Percentiles rank a stretch among this genome's conserved stretches.
Conservation (phyloP, 1,284 basidiomycete species). For the Pholiota adiposa region DNA sequence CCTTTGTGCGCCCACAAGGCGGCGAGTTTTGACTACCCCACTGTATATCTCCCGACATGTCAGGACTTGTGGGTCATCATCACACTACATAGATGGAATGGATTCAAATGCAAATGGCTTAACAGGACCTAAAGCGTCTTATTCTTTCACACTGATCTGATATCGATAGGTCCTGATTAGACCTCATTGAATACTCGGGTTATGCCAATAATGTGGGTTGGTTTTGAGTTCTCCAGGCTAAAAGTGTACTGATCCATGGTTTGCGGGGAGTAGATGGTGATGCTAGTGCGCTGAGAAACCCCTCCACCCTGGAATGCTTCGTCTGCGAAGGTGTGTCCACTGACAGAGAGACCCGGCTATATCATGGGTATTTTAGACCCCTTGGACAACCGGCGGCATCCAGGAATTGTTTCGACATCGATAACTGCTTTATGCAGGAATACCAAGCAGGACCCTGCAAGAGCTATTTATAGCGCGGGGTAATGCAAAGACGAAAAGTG, state of each 20-base stretch:
- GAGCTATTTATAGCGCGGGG: not conserved
- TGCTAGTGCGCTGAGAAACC: not conserved
- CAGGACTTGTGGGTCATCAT: conserved; percentile 4
- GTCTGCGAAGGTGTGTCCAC: not conserved
- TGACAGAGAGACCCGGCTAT: not conserved
- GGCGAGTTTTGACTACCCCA: not conserved
- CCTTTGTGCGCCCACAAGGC: not conserved
- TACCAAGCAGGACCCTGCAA: not conserved
- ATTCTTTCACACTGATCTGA: not conserved
- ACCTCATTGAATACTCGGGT: conserved; percentile 6
- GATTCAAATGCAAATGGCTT: not conserved
- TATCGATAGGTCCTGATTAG: not conserved
- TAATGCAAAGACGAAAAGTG: not conserved
- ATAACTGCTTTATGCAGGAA: not conserved
- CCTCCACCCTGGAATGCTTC: not conserved
- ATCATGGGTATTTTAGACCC: not conserved
- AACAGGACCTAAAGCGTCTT: not conserved
- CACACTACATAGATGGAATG: not conserved
- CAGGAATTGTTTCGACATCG: conserved; percentile 8
- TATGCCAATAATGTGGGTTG: not conserved
- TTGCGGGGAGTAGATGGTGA: conserved; percentile 1
- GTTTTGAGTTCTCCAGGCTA: conserved; percentile 1
- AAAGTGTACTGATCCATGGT: conserved; percentile 9
- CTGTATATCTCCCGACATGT: not conserved
- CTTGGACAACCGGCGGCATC: conserved; percentile 7